Evolutionary conservation across 2,329 filamentous ascomycete species (phyloP), one percentile per base, ranked within the genome.

Genomic region (Neofusicoccum laricinum): DNA sequence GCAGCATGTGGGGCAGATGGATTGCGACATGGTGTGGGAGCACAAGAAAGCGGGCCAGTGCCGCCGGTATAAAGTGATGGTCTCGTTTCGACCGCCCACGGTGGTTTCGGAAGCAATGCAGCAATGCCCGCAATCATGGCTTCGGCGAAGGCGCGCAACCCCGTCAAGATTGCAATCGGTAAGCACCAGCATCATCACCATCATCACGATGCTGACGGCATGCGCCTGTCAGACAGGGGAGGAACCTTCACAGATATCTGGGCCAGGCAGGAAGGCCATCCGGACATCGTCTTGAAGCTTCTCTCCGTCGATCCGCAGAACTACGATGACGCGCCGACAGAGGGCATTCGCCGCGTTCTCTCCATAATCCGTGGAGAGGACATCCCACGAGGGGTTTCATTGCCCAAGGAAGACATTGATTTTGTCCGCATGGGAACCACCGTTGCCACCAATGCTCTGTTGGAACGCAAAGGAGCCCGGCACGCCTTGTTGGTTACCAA

Each of bases 181-280:
- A 40, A 3, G 58, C 11, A 1, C 17, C 17, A 19, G 2, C 2
- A 36, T 2, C 12, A 4, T 10, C 4, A 8, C 40, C 1, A 3
- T 4, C 3, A 30, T 2, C 14, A 17, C 14, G 14, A 11, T 17
- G n/a, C 32, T 61, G 34, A 50, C 17, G 5, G 6, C 1, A 2
- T 25, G 1, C 41, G 7, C 10, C 2, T 41, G 8, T 2, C 17
- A 61, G 58, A 61, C 19, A 49, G 58, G 25, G 93, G 93, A 69
- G 93, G 93, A 64, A 96, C 93, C 30, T 97, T 97, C 75, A 96
- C 93, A 43, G 93, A 97, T 78, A 96, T 92, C 73, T 61, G 58
- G 58, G 58, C 58, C 14, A 30, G 58, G 46, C 58, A 61, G 30
- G 90, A 96, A 19, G 92, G 92, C 69, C 94, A 93, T 71, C 86